phyloP scores from a whole-genome alignment of 2,329 filamentous ascomycete genomes.

The Sporothrix variecibatus region DNA sequence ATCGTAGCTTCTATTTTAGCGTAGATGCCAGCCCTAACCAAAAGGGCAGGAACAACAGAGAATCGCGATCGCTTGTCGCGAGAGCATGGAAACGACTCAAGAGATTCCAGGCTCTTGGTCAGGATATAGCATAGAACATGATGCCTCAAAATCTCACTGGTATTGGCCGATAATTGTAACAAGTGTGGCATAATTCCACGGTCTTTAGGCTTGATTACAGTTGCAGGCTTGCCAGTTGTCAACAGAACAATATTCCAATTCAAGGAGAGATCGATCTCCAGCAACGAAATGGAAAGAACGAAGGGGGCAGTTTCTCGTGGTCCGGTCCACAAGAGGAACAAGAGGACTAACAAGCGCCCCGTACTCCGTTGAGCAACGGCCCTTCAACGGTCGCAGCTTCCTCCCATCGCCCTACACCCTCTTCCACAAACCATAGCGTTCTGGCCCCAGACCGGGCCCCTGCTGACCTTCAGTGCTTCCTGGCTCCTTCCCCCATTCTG shows the following conservation, averaged over 20 bases:
- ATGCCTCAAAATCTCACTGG: not conserved
- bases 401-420: not conserved
- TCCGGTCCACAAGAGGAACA: not conserved
- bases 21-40: not conserved
- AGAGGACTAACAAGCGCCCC: not conserved
- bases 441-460: not conserved
- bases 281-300: not conserved
- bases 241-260: not conserved
- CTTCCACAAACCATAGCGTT: not conserved
- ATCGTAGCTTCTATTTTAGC: conserved; percentile 16
- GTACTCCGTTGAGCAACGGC: conserved; percentile 7
- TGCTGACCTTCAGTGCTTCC: conserved; percentile 3
- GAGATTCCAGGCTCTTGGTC: not conserved
- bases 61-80: not conserved
- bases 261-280: not conserved
- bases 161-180: not conserved
- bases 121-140: not conserved
- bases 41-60: not conserved
- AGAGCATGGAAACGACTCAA: not conserved
- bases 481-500: conserved; percentile 12
- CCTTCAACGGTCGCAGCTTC: conserved; percentile 10
- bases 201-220: not conserved
- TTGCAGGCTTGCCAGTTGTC: not conserved
- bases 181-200: not conserved
- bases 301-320: not conserved